Evolutionary conservation across 257 asterid genomes (phyloP), one percentile per base, ranked within the genome.

Genomic region (Fraxinus pennsylvanica): DNA sequence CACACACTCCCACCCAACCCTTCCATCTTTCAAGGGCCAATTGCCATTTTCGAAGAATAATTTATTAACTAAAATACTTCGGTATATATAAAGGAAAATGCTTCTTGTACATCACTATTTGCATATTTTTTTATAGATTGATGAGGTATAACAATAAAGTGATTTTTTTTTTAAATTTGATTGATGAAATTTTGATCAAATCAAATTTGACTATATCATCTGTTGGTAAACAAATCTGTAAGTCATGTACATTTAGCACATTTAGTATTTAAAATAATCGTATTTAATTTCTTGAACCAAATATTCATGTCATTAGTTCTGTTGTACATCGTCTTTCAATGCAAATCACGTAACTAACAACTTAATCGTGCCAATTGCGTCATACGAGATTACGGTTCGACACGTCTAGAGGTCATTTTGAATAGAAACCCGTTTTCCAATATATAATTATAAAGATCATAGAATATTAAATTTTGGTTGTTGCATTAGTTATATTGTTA

Each of bases 11-110:
- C 68, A 71, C 14, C 14, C 4, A 41, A 39, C 84, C 79, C 69
- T 83, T 81, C 63, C 70, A 73, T 67, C 61, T 81, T 50, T 33
- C 80, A 79, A 84, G 71, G 74, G 84, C 73, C 79, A 81, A 76
- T 73, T 25, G 35, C 72, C 27, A 43, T 65, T 52, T 38, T 61
- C 41, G 27, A 1, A 38, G 25, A 41, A 38, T 38, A 38, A 38
- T 38, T 36, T 38, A 7, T 38, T 0, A 7, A 38, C 2, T 1
- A 38, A 1, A 38, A 36, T 36, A 36, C 0, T 36, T 7, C 9
- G 0, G 0, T 36, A 36, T 1, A 38, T 38, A 39, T 33, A 33
- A 33, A 33, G 36, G 36, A 33, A 33, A 33, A 33, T 33, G 36
- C 36, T 33, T 33, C 6, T 33, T 33, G 4, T 33, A 33, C 1